phyloP scores from a whole-genome alignment of 2,329 filamentous ascomycete species.

The Elsinoe ampelina region DNA sequence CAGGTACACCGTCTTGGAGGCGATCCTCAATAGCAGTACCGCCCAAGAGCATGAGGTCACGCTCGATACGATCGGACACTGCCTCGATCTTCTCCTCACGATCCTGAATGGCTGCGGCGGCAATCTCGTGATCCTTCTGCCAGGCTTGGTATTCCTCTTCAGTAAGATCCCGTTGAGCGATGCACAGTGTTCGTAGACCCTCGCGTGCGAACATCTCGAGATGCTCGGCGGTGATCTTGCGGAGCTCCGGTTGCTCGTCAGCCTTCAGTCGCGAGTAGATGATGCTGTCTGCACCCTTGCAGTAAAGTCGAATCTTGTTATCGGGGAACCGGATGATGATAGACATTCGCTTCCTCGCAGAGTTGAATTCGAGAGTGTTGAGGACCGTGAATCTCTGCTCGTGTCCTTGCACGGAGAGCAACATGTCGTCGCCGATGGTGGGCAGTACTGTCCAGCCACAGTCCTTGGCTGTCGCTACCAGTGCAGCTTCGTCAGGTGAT shows the following conservation, averaged over 20 bases:
- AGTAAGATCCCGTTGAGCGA: constrained; percentile 69
- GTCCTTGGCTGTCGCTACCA: constrained; percentile 89
- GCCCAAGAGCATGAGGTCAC: constrained; percentile 76
- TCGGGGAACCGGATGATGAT: constrained; percentile 93
- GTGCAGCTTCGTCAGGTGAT: constrained; percentile 88
- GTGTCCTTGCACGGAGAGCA: constrained; percentile 76
- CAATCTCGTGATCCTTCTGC: constrained; percentile 79
- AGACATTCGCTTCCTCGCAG: constrained; percentile 93
- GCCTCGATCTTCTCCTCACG: constrained; percentile 90
- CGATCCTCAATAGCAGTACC: constrained; percentile 97
- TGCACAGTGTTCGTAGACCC: constrained; percentile 87
- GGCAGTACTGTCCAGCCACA: constrained; percentile 91
- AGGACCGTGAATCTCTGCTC: constrained; percentile 79
- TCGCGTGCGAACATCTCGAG: constrained; percentile 95
- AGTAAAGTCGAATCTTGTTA: constrained; percentile 80
- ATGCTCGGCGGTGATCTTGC: constrained; percentile 78
- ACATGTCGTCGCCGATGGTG: constrained; percentile 67
- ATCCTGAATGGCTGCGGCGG: constrained; percentile 71
- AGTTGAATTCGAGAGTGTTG: constrained; percentile 97
- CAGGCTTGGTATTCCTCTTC: constrained; percentile 79
- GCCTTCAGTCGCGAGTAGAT: constrained; percentile 85
- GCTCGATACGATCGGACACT: constrained; percentile 83
- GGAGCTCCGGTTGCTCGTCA: constrained; percentile 77
- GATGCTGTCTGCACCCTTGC: constrained; percentile 94
- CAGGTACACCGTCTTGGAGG: constrained; percentile 91